phyloP scores from a whole-genome alignment of 139 green algal genomes.

The Ulvella scutata region DNA sequence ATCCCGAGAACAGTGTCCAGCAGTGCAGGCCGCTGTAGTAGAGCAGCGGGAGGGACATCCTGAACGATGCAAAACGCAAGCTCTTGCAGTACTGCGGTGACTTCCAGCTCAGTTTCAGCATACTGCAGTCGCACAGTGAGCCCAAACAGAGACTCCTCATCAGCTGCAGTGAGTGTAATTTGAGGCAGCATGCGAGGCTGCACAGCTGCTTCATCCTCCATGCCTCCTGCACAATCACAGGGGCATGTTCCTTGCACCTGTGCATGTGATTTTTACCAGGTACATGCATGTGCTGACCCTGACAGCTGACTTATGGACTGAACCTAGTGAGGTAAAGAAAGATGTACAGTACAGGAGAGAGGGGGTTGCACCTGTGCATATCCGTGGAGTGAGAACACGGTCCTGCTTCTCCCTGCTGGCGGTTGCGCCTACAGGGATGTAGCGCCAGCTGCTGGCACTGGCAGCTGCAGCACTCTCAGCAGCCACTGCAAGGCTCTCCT shows the following conservation, averaged over 20 bases:
- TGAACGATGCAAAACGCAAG: conserved; percentile 4
- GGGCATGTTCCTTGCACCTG: background rate
- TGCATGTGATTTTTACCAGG: background rate
- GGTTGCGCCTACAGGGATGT: no score
- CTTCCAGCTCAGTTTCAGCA: conserved; percentile 12
- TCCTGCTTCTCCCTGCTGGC: no score
- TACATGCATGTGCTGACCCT: background rate
- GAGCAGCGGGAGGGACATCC: conserved; percentile 23
- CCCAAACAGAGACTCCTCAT: conserved; percentile 41
- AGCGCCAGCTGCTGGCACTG: no score
- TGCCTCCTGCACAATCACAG: background rate
- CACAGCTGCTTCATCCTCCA: background rate
- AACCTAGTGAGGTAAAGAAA: background rate
- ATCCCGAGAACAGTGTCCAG: conserved; percentile 14
- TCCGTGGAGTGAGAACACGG: no score
- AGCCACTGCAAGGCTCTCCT: no score
- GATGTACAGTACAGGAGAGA: background rate
- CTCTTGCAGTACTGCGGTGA: conserved; percentile 21
- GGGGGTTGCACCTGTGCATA: background rate
- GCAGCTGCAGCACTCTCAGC: no score
- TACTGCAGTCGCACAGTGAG: conserved; percentile 30
- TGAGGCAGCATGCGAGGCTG: background rate
- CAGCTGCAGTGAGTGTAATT: conserved; percentile 14
- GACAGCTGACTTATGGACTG: background rate
- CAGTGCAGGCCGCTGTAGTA: conserved; percentile 17